Evolutionary conservation across 1,139 yeast species (phyloP).

Genomic region (Arxiozyma heterogenica): DNA sequence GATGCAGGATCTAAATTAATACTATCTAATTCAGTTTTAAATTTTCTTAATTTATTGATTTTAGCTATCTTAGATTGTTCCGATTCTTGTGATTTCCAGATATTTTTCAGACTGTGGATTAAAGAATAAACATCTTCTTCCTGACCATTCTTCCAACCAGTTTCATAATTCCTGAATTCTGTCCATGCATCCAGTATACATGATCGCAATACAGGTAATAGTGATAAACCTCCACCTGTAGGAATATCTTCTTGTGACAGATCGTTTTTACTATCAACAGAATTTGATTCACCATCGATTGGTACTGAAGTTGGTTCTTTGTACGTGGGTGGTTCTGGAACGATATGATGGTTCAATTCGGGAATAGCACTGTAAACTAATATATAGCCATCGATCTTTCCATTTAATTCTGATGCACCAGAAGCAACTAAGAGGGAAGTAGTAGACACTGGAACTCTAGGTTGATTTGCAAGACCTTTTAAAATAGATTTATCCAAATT

Average conservation of each 20-base stretch:
- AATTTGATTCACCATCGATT: conserved; percentile 14
- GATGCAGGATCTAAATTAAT: conserved; percentile 38
- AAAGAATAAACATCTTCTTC: conserved; percentile 60
- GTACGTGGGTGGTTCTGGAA: conserved; percentile 42
- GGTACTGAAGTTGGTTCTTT: background rate
- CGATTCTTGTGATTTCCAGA: conserved; percentile 38
- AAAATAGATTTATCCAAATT: conserved; percentile 51
- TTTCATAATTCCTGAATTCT: conserved; percentile 48
- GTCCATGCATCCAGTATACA: conserved; percentile 67
- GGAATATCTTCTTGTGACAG: conserved; percentile 7
- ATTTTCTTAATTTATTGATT: conserved; percentile 20
- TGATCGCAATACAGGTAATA: conserved; percentile 41
- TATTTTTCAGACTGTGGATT: conserved; percentile 45
- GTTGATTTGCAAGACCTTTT: conserved; percentile 56
- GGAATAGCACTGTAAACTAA: conserved; percentile 64
- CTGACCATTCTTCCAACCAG: conserved; percentile 49
- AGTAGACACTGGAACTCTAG: conserved; percentile 53
- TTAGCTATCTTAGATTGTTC: conserved; percentile 10
- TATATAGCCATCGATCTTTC: conserved; percentile 63
- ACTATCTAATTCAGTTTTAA: conserved; percentile 18
- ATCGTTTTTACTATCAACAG: background rate
- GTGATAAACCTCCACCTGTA: conserved; percentile 36
- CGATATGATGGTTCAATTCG: conserved; percentile 29
- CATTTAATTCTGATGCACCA: conserved; percentile 69
- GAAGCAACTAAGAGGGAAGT: conserved; percentile 65